Base-by-base conservation (phyloP, 768 basidiomycete species). In the Lactarius vividus region DNA sequence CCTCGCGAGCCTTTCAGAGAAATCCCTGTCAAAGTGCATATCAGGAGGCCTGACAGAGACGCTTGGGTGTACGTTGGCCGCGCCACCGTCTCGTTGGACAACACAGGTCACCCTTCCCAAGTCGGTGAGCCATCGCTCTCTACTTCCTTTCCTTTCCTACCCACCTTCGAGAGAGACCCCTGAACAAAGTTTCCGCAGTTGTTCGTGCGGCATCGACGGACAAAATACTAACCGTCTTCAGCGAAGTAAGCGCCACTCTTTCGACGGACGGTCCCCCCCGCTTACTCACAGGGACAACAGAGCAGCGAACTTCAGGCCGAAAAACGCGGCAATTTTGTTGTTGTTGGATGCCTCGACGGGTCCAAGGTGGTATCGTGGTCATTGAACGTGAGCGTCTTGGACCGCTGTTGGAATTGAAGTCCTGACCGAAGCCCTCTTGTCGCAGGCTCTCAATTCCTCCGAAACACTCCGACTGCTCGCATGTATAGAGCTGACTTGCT, bases 271-370 rank as follows among this genome's bases (percentile, higher is more conserved):
- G 9, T 9, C 23, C n/a, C 65, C 69, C 63, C 58, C 65, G 65
- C 67, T 68, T 65, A 44, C 59, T 67, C 46, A 65, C 59, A 15
- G 26, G 63, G 46, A 55, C 64, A 40, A 52, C 57, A 90, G 88
- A 73, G 79, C 28, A 85, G 84, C 64, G 87, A 92, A 73, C 77
- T 93, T 42, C 89, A 92, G 78, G 91, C 91, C 20, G 92, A 94
- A 77, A 91, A 90, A 76, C 84, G 92, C 69, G 92, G 92, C 60
- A 93, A 92, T 74, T 94, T 94, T 72, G 87, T 94, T 26, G 90
- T 94, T 31, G 84, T 94, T 61, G 88, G 89, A 52, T 89, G 88
- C 62, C 85, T 94, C 26, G 89, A 93, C 65, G 86, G 85, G 26
- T 74, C 80, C 46, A 84, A 83, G 49, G 91, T 94, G 46, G 79